Base-by-base conservation (phyloP, 345 rosid genomes). In the Xanthoceras sorbifolium region DNA sequence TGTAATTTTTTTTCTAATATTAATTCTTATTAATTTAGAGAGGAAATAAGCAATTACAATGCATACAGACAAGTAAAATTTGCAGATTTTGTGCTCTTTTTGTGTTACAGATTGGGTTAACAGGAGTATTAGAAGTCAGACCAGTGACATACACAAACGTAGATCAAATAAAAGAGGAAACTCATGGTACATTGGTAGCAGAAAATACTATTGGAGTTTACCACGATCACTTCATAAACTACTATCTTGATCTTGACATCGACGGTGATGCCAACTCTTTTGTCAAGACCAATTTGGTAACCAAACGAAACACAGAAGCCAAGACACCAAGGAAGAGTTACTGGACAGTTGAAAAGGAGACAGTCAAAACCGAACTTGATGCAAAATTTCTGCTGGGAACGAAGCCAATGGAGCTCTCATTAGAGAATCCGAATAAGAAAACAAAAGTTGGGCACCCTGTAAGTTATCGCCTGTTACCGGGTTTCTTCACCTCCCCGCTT, bases 201-300 rank as follows among this genome's bases (percentile, higher is more conserved):
- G 89, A 84, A 22, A 79, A 87, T 1, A 79, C 82, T 3, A 68
- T 89, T 2, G 89, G 85, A 14, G 52, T 78, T 4, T 29, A 77
- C 79, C 93, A 87, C 61, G 86, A 88, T 78, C 93, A 86, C 64
- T 90, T 82, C 78, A 25, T 87, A n/a, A 77, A 80, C 9, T 87
- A 82, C 73, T 86, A 82, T 72, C 83, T 89, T 17, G 91, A 87
- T 78, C 80, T 88, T 15, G 93, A 90, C 68, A 71, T 90, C 5
- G 91, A 87, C n/a, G 91, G 91, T 2, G 62, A 73, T 4, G 26
- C 55, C 0, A 90, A 90, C 50, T 88, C 90, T 0, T 81, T 90
- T n/a, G 83, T 84, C 17, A 86, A 87, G 66, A 76, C 69, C 14
- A 78, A 78, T 40, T 78, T 89, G 29, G 82, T 83, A 26, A 84